Percentiles rank a stretch among this genome's conserved stretches.
Evolutionary conservation across 2,329 filamentous ascomycete genomes (phyloP).

Genomic region (Aspergillus sp.): DNA sequence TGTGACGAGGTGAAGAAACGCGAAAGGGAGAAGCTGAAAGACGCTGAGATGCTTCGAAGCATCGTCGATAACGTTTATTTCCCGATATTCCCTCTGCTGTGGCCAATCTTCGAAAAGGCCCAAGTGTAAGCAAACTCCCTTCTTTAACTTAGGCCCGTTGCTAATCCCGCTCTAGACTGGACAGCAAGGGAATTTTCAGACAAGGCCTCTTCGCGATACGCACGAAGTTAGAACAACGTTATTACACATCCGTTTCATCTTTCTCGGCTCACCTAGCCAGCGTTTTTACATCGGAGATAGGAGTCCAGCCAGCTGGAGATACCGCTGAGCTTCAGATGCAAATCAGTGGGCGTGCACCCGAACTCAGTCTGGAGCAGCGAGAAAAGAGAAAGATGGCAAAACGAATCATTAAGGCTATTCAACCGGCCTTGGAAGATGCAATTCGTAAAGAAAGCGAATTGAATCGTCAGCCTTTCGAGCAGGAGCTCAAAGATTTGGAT

Average conservation of each 20-base stretch:
- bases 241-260: slow-evolving; percentile 60
- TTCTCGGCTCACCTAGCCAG: slow-evolving; percentile 60
- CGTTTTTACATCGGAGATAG: slow-evolving; percentile 57
- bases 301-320: slow-evolving; percentile 48
- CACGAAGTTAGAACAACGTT: slow-evolving; percentile 54
- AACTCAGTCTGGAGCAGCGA: slow-evolving; percentile 64
- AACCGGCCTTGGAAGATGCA: slow-evolving; percentile 74
- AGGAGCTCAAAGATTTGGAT: slow-evolving; percentile 72
- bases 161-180: slow-evolving; percentile 40
- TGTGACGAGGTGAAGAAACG: slow-evolving; percentile 71
- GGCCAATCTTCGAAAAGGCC: slow-evolving; percentile 76
- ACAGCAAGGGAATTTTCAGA: slow-evolving; percentile 55
- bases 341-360: slow-evolving; percentile 49
- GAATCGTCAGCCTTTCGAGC: slow-evolving; percentile 67
- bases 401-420: slow-evolving; percentile 80
- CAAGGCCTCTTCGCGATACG: slow-evolving; percentile 55
- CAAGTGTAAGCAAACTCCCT: slow-evolving; percentile 64
- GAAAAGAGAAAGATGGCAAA: slow-evolving; percentile 84
- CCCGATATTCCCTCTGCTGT: slow-evolving; percentile 74
- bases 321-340: slow-evolving; percentile 50
- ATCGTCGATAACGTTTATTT: slow-evolving; percentile 92
- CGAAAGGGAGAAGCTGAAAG: slow-evolving; percentile 74
- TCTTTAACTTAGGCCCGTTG: not conserved
- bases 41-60: slow-evolving; percentile 71
- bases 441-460: slow-evolving; percentile 80